Evolutionary conservation across 2,329 filamentous ascomycete species (phyloP).

Genomic region (Akanthomyces lecanii): DNA sequence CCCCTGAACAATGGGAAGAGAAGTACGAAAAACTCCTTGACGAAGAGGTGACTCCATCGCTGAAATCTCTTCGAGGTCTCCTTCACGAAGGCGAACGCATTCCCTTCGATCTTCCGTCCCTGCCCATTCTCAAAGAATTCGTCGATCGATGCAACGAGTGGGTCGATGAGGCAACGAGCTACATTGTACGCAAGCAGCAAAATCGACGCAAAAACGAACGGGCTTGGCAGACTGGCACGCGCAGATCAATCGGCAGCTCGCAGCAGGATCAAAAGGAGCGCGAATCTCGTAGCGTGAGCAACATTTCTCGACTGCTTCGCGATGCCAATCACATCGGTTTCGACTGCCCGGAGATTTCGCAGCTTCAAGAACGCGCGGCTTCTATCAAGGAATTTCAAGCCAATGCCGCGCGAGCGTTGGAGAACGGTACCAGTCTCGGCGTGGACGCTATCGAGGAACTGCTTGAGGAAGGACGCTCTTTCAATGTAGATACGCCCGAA

Average conservation of each 20-base stretch:
- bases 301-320: slow-evolving; percentile 77
- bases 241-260: slow-evolving; percentile 59
- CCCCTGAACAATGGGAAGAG: slow-evolving; percentile 84
- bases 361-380: slow-evolving; percentile 78
- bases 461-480: slow-evolving; percentile 81
- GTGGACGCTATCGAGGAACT: slow-evolving; percentile 81
- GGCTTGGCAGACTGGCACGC: slow-evolving; percentile 68
- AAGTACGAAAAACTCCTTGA: slow-evolving; percentile 83
- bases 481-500: slow-evolving; percentile 89
- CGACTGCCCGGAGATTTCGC: slow-evolving; percentile 84
- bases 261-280: slow-evolving; percentile 70
- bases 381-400: slow-evolving; percentile 81
- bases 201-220: slow-evolving; percentile 94
- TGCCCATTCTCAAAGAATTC: slow-evolving; percentile 78
- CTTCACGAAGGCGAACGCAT: slow-evolving; percentile 95
- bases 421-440: slow-evolving; percentile 59
- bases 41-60: slow-evolving; percentile 75
- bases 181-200: slow-evolving; percentile 95
- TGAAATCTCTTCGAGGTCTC: slow-evolving; percentile 79
- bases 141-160: slow-evolving; percentile 96
- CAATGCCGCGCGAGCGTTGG: slow-evolving; percentile 66
- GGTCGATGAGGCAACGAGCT: slow-evolving; percentile 95
- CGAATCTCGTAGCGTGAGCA: slow-evolving; percentile 82
- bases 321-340: slow-evolving; percentile 87
- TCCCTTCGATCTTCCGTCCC: slow-evolving; percentile 78